Base-by-base conservation (phyloP, 768 basidiomycete genomes). In the Crepidotus variabilis region DNA sequence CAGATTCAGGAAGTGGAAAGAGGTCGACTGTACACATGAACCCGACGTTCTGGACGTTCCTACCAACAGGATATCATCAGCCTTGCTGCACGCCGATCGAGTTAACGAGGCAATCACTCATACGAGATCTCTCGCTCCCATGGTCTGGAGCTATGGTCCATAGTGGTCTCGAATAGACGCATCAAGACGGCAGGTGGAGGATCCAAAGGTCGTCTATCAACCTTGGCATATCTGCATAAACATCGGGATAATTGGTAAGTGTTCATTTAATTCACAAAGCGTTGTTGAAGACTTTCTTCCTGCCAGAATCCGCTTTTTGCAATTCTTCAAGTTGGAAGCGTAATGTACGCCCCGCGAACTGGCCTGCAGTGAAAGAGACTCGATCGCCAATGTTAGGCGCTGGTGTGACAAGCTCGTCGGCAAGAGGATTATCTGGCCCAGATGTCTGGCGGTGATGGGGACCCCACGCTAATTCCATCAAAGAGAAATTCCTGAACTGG, bases 1-100 rank as follows among this genome's bases (percentile, higher is more conserved):
- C 47, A 58, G 65, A 60, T 32, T 75, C 75, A n/a, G 81, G 78
- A 4, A 86, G 79, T 2, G 83, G 81, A 59, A 85, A 90, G 34
- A 90, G 74, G 68, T 89, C 88, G 56, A 84, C 82, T n/a, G 80
- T 82, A 68, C 88, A 90, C 21, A 90, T 72, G 11, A 88, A 74
- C 1, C 88, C 88, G 16, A 82, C 70, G 20, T 77, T 78, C 34
- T 78, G 71, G 45, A 86, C 67, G 46, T 81, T 77, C 53, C 85
- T 86, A 63, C 34, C 35, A 50, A 55, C 47, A 47, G 53, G 33
- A 56, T 22, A 45, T 57, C 20, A 45, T 57, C 20, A 43, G 50
- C 46, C 22, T n/a, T 32, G 28, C 36, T 51, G 32, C 14, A 22
- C 32, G 32, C 16, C 39, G 32, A 51, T 18, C 16, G 47, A 23